Evolutionary conservation across 129 eudicot genomes (phyloP).

Genomic region (Chrysanthemum makinoi): DNA sequence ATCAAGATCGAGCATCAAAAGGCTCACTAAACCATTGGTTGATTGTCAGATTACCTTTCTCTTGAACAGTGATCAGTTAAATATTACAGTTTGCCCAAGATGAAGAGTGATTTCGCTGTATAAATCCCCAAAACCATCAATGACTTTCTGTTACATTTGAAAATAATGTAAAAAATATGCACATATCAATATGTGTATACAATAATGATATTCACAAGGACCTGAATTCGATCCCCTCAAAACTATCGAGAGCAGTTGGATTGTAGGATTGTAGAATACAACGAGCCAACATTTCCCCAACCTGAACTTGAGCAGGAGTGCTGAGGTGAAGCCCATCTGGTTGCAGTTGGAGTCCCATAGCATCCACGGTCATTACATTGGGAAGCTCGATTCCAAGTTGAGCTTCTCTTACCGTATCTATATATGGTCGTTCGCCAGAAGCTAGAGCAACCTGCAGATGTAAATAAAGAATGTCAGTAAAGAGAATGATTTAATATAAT

Average conservation of each 20-base stretch:
- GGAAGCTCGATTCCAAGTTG: conserved; percentile 54
- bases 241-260: conserved; percentile 1
- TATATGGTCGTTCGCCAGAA: conserved; percentile 60
- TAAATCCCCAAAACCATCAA: not conserved
- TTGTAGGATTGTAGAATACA: conserved; percentile 48
- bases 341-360: conserved; percentile 52
- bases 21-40: too few relatives aligned
- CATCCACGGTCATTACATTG: conserved; percentile 71
- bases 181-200: conserved; percentile 4
- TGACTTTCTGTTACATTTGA: not conserved
- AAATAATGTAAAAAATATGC: not conserved
- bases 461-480: not conserved
- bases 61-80: not conserved
- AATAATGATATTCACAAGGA: conserved; percentile 8
- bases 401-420: conserved; percentile 60
- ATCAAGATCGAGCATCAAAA: too few relatives aligned
- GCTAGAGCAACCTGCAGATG: conserved; percentile 65
- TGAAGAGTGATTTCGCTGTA: not conserved
- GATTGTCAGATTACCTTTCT: too few relatives aligned
- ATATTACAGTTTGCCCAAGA: not conserved
- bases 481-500: not conserved
- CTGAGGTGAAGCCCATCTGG: conserved; percentile 68
- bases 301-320: conserved; percentile 59
- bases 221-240: not conserved
- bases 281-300: conserved; percentile 74